phyloP scores from a whole-genome alignment of 2,329 filamentous ascomycete genomes.

The Colletotrichum neosansevieriae region DNA sequence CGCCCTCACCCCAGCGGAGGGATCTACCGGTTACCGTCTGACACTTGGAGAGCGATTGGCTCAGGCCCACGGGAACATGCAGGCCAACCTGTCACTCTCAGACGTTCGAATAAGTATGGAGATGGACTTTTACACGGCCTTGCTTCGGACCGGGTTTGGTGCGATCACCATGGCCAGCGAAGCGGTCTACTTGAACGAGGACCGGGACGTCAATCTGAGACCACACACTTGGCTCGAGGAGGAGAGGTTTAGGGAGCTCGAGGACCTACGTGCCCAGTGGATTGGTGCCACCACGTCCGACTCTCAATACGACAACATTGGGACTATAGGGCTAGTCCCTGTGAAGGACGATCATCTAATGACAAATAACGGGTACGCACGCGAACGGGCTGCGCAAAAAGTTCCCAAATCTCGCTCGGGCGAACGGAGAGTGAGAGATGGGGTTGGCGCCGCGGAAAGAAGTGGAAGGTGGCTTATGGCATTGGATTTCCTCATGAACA shows the following conservation, averaged over 20 bases:
- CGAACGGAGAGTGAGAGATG: constrained; percentile 65
- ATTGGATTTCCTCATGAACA: constrained; percentile 80
- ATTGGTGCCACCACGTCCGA: constrained; percentile 60
- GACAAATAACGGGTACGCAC: constrained; percentile 71
- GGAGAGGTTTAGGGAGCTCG: constrained; percentile 82
- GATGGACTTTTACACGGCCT: constrained; percentile 95
- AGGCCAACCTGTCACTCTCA: constrained; percentile 88
- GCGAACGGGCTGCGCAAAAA: constrained; percentile 76
- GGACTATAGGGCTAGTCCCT: constrained; percentile 67
- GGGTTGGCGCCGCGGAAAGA: constrained; percentile 83
- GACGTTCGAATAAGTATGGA: constrained; percentile 84
- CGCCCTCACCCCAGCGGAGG: constrained; percentile 72
- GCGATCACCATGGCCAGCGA: constrained; percentile 94
- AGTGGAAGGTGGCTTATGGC: constrained; percentile 83
- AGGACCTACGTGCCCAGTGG: constrained; percentile 67
- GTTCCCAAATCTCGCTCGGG: constrained; percentile 59
- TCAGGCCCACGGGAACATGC: constrained; percentile 87
- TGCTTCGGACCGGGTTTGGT: constrained; percentile 87
- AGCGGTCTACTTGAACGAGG: constrained; percentile 95
- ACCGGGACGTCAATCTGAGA: constrained; percentile 78
- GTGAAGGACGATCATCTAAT: constrained; percentile 59
- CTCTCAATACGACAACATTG: constrained; percentile 64
- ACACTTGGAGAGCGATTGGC: constrained; percentile 71
- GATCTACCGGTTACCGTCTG: constrained; percentile 47
- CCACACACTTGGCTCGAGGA: constrained; percentile 92